Conservation (phyloP, 2,329 filamentous ascomycete genomes). For the Epichloe sylvatica region DNA sequence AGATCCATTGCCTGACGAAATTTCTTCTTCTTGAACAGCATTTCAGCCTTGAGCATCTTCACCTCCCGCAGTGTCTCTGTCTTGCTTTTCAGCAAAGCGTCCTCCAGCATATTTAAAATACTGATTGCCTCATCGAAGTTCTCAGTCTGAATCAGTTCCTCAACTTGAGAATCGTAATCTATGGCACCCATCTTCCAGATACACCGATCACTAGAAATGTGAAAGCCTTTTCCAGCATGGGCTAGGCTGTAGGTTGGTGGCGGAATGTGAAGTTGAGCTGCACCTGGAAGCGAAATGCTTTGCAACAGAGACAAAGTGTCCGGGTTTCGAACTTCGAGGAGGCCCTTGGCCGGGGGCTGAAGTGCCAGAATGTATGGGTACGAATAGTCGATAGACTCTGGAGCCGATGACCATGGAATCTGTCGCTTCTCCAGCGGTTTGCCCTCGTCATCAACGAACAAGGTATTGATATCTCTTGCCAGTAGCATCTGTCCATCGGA, state of each 20-base stretch:
- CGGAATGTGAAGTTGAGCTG: constrained; percentile 76
- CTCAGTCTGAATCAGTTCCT: constrained; percentile 59
- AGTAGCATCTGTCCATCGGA: constrained; percentile 73
- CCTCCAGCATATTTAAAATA: constrained; percentile 77
- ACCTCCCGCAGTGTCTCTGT: constrained; percentile 65
- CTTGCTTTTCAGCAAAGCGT: constrained; percentile 78
- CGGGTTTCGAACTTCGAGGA: constrained; percentile 81
- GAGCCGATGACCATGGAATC: constrained; percentile 81
- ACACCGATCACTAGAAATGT: constrained; percentile 78
- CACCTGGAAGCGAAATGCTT: constrained; percentile 66
- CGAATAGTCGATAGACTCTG: constrained; percentile 86
- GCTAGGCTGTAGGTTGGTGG: constrained; percentile 88
- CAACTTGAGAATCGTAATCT: constrained; percentile 80
- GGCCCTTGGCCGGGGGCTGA: constrained; percentile 69
- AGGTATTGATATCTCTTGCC: constrained; percentile 94
- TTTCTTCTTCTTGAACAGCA: constrained; percentile 66
- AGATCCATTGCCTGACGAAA: constrained; percentile 79
- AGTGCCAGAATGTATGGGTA: constrained; percentile 90
- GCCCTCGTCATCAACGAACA: constrained; percentile 77
- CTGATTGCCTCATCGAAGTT: constrained; percentile 87
- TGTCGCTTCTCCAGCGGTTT: constrained; percentile 72
- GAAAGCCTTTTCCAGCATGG: constrained; percentile 89
- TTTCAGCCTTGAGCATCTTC: constrained; percentile 82
- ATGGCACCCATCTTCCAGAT: constrained; percentile 95
- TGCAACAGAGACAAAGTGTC: constrained; percentile 84